Conservation (phyloP, 495 filamentous ascomycete genomes). For the Monascus purpureus region DNA sequence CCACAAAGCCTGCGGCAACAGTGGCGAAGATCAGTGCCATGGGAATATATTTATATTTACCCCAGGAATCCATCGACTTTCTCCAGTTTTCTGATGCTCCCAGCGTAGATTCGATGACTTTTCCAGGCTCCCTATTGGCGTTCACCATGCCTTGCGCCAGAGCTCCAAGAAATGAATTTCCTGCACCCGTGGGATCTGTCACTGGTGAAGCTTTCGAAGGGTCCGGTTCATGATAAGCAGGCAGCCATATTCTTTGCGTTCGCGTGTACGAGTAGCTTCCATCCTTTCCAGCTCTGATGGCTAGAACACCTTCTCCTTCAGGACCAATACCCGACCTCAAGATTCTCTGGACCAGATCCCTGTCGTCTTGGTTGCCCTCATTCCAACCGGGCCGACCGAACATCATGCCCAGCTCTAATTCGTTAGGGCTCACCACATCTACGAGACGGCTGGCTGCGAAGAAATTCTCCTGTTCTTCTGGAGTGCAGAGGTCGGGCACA, state of each 20-base stretch:
- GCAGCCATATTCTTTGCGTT: conserved; percentile 28
- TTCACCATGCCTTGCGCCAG: conserved; percentile 62
- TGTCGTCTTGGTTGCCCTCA: conserved; percentile 28
- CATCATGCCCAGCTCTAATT: conserved; percentile 69
- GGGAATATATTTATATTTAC: conserved; percentile 32
- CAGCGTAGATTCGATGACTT: conserved; percentile 22
- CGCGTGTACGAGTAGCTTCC: conserved; percentile 41
- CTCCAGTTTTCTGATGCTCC: conserved; percentile 19
- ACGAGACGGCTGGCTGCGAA: conserved; percentile 57
- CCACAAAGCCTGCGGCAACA: conserved; percentile 84
- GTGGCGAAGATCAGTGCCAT: conserved; percentile 64
- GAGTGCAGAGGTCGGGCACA: conserved; percentile 73
- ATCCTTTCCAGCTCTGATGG: conserved; percentile 42
- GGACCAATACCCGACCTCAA: conserved; percentile 38
- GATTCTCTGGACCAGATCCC: conserved; percentile 40
- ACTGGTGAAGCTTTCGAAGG: conserved; percentile 35
- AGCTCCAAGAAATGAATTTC: conserved; percentile 83
- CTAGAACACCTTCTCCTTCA: conserved; percentile 30
- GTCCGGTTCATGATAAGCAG: conserved; percentile 40
- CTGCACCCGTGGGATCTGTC: conserved; percentile 89
- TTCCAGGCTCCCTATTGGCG: conserved; percentile 24
- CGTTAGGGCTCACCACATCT: conserved; percentile 81
- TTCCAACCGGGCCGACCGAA: conserved; percentile 49
- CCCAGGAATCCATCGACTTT: conserved; percentile 13
- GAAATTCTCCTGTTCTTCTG: conserved; percentile 59